phyloP scores from a whole-genome alignment of 2,329 filamentous ascomycete genomes.

The Fusarium siculi region DNA sequence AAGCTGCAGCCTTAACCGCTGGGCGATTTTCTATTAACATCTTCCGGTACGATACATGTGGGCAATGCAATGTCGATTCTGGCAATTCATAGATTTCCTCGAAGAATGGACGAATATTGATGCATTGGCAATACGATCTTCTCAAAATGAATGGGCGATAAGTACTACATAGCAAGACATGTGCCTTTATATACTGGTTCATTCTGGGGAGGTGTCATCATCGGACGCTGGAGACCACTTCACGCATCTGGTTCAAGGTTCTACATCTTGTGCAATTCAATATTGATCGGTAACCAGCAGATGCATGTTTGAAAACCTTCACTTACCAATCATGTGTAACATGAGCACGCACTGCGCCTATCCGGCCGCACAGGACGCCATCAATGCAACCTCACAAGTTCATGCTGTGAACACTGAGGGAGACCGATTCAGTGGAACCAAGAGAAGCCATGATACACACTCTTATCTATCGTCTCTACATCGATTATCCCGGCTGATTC shows the following conservation, averaged over 20 bases:
- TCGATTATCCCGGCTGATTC: background rate
- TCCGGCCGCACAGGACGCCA: background rate
- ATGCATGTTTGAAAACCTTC: background rate
- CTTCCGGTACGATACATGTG: background rate
- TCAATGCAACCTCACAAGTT: slow-evolving; percentile 4
- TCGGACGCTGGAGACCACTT: background rate
- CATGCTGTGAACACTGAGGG: slow-evolving; percentile 29
- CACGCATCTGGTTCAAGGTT: background rate
- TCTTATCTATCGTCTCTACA: background rate
- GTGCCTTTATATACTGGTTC: background rate
- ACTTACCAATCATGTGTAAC: background rate
- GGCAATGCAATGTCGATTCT: background rate
- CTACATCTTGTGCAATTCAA: background rate
- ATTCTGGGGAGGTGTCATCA: background rate
- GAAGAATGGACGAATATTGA: background rate
- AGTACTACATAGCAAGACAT: background rate
- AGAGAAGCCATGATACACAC: background rate
- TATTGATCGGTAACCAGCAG: background rate
- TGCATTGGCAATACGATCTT: background rate
- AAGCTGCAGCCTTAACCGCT: background rate
- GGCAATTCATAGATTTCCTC: background rate
- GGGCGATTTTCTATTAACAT: background rate
- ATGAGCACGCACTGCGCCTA: slow-evolving; percentile 1
- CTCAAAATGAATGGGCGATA: background rate
- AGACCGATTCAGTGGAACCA: slow-evolving; percentile 10